Conservation (phyloP, 805 yeast genomes). For the Kazachstania kunashirensis region DNA sequence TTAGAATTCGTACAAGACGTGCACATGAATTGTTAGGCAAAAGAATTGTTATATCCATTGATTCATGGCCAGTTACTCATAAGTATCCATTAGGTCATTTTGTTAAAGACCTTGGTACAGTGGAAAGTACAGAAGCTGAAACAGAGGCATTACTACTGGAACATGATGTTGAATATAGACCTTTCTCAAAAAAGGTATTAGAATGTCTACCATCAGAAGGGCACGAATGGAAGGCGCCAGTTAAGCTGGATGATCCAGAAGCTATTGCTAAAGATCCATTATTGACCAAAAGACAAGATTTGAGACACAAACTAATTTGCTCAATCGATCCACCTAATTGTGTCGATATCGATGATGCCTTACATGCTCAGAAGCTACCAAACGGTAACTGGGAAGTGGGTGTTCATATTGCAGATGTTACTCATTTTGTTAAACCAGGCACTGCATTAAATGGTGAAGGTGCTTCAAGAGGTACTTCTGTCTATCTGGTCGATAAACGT, state of each 20-base stretch:
- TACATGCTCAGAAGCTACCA: conserved; percentile 75
- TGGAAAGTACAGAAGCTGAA: conserved; percentile 90
- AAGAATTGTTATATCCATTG: conserved; percentile 86
- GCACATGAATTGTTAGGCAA: conserved; percentile 76
- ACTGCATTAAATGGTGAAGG: conserved; percentile 93
- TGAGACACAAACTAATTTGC: conserved; percentile 83
- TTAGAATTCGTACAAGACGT: conserved; percentile 79
- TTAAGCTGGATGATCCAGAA: conserved; percentile 43
- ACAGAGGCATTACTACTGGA: conserved; percentile 89
- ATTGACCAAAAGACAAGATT: conserved; percentile 59
- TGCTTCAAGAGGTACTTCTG: conserved; percentile 94
- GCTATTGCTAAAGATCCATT: conserved; percentile 39
- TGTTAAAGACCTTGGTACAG: conserved; percentile 77
- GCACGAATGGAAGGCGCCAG: conserved; percentile 85
- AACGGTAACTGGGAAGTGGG: conserved; percentile 97
- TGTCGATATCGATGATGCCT: conserved; percentile 97
- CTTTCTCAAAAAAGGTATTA: conserved; percentile 84
- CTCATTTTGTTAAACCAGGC: conserved; percentile 89
- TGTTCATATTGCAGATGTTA: conserved; percentile 97
- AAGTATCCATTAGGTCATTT: conserved; percentile 92
- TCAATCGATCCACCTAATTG: conserved; percentile 97
- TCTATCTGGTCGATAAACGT: conserved; percentile 92
- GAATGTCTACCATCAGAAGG: conserved; percentile 93
- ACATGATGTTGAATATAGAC: conserved; percentile 94
- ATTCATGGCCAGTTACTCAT: conserved; percentile 80